These are phyloP conservation scores for Colletotrichum incanum DNA, from an alignment of 2,329 filamentous ascomycete genomes.

Conservation along the genomic window DNA sequence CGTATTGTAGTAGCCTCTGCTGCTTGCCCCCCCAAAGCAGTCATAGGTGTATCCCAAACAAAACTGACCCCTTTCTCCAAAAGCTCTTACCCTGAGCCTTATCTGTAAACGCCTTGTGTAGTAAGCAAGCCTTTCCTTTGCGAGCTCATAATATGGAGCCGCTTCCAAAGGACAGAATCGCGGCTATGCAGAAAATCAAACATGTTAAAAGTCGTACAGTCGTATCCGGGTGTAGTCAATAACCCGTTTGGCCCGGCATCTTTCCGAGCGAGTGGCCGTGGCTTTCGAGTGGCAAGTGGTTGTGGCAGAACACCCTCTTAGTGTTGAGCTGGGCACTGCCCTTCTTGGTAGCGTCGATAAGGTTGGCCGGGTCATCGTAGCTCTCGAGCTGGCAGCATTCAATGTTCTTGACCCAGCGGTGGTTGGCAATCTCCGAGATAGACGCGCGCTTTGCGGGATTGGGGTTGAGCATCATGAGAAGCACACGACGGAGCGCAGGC, in stretches of 20 bases:
- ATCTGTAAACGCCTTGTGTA: conserved; percentile 31
- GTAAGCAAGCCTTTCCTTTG: not conserved
- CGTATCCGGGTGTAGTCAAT: conserved; percentile 53
- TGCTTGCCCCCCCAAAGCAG: not conserved
- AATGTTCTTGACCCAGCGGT: conserved; percentile 81
- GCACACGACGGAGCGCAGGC: conserved; percentile 77
- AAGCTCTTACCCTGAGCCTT: conserved; percentile 14
- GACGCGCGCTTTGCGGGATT: conserved; percentile 79
- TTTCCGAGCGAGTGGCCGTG: conserved; percentile 66
- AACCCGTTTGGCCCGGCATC: conserved; percentile 71
- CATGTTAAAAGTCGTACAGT: conserved; percentile 37
- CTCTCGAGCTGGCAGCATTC: conserved; percentile 85
- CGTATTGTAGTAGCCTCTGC: not conserved
- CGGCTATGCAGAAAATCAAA: conserved; percentile 39
- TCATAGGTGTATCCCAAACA: conserved; percentile 17
- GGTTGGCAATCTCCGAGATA: conserved; percentile 78
- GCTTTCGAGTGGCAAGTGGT: conserved; percentile 67
- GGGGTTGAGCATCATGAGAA: conserved; percentile 88
- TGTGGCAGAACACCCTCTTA: conserved; percentile 72
- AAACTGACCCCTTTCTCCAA: not conserved
- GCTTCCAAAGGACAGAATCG: conserved; percentile 26
- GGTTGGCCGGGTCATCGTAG: conserved; percentile 74
- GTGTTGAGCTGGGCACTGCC: conserved; percentile 59
- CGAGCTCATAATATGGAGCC: conserved; percentile 22
- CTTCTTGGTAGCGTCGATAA: conserved; percentile 75